phyloP scores from a whole-genome alignment of 768 basidiomycete species.

The Tricholoma hemisulphureum region DNA sequence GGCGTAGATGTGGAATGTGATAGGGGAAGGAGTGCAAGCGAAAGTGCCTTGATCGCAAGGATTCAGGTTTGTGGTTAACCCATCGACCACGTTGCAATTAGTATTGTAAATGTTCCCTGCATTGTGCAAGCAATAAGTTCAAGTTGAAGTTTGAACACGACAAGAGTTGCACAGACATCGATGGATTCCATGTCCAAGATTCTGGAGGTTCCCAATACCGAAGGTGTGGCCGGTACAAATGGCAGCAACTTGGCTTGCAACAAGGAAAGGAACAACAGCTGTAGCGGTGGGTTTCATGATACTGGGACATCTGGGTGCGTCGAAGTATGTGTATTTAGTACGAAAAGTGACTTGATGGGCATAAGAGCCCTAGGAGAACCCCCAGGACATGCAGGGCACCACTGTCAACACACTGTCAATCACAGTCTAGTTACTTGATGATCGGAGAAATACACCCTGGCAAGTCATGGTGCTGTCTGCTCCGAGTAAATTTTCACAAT shows the following conservation, averaged over 20 bases:
- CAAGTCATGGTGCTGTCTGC: too few relatives aligned
- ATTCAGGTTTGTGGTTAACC: slow-evolving; percentile 27
- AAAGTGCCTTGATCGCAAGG: slow-evolving; percentile 30
- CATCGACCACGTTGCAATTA: slow-evolving; percentile 27
- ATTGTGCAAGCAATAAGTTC: not conserved
- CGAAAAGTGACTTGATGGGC: too few relatives aligned
- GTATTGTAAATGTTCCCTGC: slow-evolving; percentile 30
- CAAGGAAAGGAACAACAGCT: slow-evolving; percentile 4
- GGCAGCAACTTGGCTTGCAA: slow-evolving; percentile 5
- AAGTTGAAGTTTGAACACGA: not conserved
- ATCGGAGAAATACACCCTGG: too few relatives aligned
- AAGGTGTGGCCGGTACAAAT: slow-evolving; percentile 13
- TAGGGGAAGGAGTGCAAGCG: slow-evolving; percentile 27
- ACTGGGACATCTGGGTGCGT: not conserved
- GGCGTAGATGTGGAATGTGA: slow-evolving; percentile 28
- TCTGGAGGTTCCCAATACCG: slow-evolving; percentile 6
- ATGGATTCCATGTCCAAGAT: slow-evolving; percentile 8
- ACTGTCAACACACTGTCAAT: too few relatives aligned
- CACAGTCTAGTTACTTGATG: too few relatives aligned
- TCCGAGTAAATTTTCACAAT: too few relatives aligned
- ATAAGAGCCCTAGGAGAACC: too few relatives aligned
- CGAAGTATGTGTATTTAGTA: not conserved
- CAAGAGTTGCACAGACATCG: slow-evolving; percentile 8
- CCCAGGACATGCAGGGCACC: too few relatives aligned
- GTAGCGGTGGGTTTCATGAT: slow-evolving; percentile 5